Conservation (phyloP, 257 asterid species). For the Plantago ovata region DNA sequence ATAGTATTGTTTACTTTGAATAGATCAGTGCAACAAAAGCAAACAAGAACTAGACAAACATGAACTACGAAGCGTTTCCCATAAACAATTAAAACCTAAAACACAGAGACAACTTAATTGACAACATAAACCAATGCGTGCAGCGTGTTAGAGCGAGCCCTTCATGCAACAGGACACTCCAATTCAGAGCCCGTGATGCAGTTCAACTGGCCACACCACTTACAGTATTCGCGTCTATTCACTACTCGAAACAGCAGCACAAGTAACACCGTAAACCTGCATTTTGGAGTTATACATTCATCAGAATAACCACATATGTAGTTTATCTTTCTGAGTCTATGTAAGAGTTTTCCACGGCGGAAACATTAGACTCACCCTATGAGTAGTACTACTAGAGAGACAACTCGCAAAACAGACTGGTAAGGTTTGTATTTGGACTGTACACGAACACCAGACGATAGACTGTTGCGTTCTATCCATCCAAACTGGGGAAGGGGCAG, state of each 20-base stretch:
- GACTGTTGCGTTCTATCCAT: conserved; percentile 63
- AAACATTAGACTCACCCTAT: conserved; percentile 55
- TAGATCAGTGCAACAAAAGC: no score
- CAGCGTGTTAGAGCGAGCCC: neutral
- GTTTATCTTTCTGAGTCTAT: no score
- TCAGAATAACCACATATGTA: neutral
- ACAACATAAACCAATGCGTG: neutral
- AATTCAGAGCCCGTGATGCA: conserved; percentile 79
- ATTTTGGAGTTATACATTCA: neutral
- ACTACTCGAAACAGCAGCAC: conserved; percentile 75
- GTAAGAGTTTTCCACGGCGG: neutral
- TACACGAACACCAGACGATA: conserved; percentile 46
- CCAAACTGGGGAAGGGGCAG: conserved; percentile 87
- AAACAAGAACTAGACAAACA: no score
- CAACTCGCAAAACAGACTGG: conserved; percentile 57
- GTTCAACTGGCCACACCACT: conserved; percentile 73
- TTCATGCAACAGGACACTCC: conserved; percentile 58
- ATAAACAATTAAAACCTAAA: conserved; percentile 5
- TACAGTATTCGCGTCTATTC: conserved; percentile 64
- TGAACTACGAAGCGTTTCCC: no score
- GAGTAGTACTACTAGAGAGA: conserved; percentile 51
- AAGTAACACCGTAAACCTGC: conserved; percentile 64
- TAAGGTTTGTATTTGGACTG: conserved; percentile 62
- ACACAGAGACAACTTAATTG: neutral
- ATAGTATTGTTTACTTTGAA: no score